These are phyloP conservation scores for Canavalia gladiata DNA, from an alignment of 306 rosid species.

Conservation along the genomic window DNA sequence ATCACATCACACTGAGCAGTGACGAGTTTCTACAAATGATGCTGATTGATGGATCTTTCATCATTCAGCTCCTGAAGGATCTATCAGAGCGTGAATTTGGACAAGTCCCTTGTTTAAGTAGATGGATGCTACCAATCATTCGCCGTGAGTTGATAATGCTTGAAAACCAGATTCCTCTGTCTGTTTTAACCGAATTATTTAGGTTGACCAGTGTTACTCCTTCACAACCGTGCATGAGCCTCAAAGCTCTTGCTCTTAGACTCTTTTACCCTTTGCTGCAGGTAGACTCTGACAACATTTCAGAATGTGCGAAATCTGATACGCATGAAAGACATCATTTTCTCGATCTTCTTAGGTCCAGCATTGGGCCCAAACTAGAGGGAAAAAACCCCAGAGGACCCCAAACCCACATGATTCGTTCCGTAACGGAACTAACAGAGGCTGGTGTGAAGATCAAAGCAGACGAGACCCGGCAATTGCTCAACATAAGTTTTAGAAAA, in stretches of 20 bases:
- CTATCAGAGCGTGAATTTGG: not conserved
- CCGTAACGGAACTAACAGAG: slow-evolving; percentile 47
- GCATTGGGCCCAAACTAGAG: slow-evolving; percentile 31
- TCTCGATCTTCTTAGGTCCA: slow-evolving; percentile 54
- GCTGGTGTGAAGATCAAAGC: slow-evolving; percentile 55
- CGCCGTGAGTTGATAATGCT: slow-evolving; percentile 57
- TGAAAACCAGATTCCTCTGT: slow-evolving; percentile 62
- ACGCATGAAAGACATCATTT: slow-evolving; percentile 35
- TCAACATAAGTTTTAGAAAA: slow-evolving; percentile 46
- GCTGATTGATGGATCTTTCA: slow-evolving; percentile 55
- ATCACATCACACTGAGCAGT: slow-evolving; percentile 25
- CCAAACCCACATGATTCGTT: slow-evolving; percentile 43
- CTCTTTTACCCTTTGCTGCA: slow-evolving; percentile 55
- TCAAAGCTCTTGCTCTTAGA: slow-evolving; percentile 46
- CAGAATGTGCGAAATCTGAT: not conserved
- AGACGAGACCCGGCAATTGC: not conserved
- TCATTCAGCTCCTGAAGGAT: slow-evolving; percentile 53
- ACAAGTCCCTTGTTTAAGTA: slow-evolving; percentile 33
- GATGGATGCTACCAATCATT: slow-evolving; percentile 60
- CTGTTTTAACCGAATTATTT: slow-evolving; percentile 51
- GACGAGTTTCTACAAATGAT: slow-evolving; percentile 56
- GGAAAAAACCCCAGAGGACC: not conserved
- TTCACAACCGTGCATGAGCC: not conserved
- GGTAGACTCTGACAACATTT: not conserved
- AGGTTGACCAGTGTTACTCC: slow-evolving; percentile 3